Evolutionary conservation across 495 filamentous ascomycete species (phyloP).

Genomic region (Penicillium verhagenii): DNA sequence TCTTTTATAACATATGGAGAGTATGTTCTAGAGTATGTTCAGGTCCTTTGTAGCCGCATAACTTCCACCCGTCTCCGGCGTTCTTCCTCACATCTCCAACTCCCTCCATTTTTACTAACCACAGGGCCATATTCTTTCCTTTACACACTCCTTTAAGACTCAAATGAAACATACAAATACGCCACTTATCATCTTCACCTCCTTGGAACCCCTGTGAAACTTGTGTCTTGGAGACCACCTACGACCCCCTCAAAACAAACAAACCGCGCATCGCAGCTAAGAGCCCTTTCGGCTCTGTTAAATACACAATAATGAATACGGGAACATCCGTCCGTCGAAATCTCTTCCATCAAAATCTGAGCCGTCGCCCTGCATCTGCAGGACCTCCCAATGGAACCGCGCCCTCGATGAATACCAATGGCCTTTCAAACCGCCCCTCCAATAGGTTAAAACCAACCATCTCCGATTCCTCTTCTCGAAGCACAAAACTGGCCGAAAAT

Average conservation of each 20-base stretch:
- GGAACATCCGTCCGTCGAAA: conserved; percentile 61
- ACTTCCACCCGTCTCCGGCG: neutral
- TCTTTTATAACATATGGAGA: too few species aligned
- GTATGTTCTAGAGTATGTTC: too few species aligned
- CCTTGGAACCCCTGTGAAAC: neutral
- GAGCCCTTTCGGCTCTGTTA: neutral
- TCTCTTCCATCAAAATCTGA: conserved; percentile 70
- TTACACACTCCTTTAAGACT: neutral
- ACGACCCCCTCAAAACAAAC: neutral
- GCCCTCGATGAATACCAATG: conserved; percentile 15
- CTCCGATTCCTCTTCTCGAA: conserved; percentile 35
- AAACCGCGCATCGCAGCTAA: neutral
- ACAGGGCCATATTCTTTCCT: neutral
- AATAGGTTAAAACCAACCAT: conserved; percentile 37
- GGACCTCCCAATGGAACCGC: conserved; percentile 23
- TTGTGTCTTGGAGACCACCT: neutral
- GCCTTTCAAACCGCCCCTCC: conserved; percentile 28
- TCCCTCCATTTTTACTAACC: neutral
- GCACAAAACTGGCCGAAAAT: conserved; percentile 42
- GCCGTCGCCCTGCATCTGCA: conserved; percentile 60
- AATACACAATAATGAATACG: conserved; percentile 18
- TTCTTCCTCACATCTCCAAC: neutral
- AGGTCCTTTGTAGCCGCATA: too few species aligned
- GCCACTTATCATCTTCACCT: neutral
- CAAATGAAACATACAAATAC: neutral